Conservation (phyloP, 2,329 filamentous ascomycete species). For the Bipolaris cookei region DNA sequence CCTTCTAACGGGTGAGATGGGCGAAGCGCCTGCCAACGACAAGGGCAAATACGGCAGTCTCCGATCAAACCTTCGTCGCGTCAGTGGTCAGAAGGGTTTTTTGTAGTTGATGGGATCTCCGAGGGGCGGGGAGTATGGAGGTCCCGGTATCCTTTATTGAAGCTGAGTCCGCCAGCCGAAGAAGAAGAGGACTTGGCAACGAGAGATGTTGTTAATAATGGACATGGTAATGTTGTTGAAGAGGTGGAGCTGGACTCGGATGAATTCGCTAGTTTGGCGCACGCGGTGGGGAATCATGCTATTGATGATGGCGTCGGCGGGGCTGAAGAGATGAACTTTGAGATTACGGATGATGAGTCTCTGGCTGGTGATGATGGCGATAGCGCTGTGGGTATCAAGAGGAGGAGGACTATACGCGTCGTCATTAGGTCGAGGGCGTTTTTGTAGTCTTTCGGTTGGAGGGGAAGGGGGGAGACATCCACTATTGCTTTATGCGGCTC, state of each 20-base stretch:
- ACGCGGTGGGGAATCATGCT: constrained; percentile 7
- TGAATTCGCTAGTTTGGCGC: constrained; percentile 8
- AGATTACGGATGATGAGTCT: constrained; percentile 29
- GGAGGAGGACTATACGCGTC: constrained; percentile 41
- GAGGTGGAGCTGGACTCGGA: constrained; percentile 16
- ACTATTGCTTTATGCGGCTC: background rate
- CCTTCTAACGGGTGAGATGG: constrained; percentile 47
- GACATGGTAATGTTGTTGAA: constrained; percentile 18
- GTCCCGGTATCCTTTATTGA: constrained; percentile 36
- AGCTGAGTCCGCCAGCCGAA: constrained; percentile 39
- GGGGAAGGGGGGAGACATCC: background rate
- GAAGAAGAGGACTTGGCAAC: constrained; percentile 33
- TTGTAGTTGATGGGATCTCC: constrained; percentile 52
- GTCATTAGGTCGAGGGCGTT: constrained; percentile 47
- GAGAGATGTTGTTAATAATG: constrained; percentile 18
- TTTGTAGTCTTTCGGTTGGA: constrained; percentile 24
- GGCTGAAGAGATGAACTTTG: constrained; percentile 27
- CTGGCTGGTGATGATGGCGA: constrained; percentile 23
- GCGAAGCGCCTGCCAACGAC: constrained; percentile 36
- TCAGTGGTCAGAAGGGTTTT: constrained; percentile 58
- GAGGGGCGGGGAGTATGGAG: constrained; percentile 38
- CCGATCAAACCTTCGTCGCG: constrained; percentile 47
- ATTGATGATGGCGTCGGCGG: background rate
- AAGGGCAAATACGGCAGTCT: constrained; percentile 46
- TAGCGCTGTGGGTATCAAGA: constrained; percentile 27